Percentiles rank a stretch among this genome's conserved stretches.
Conservation (phyloP, 2,329 filamentous ascomycete genomes). For the Clarireedia sp. region DNA sequence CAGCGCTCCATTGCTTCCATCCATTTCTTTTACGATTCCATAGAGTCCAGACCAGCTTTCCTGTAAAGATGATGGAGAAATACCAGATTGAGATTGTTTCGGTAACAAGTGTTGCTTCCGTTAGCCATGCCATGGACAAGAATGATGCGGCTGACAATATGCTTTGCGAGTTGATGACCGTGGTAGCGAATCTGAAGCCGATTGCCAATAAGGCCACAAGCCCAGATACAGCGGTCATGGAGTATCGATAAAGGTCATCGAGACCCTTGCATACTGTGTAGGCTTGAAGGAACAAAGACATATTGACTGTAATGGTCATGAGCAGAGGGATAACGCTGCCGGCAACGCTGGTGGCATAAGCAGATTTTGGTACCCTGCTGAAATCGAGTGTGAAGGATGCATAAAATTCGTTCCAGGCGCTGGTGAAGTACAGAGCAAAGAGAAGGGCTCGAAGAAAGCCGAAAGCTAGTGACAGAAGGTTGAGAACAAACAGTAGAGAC, state of each 20-base stretch:
- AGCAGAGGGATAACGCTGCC: conserved; percentile 42
- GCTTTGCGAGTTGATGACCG: conserved; percentile 36
- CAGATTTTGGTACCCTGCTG: conserved; percentile 33
- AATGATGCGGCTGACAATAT: conserved; percentile 24
- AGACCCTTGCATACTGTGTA: conserved; percentile 47
- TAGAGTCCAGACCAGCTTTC: conserved; percentile 52
- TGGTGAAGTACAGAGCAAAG: conserved; percentile 42
- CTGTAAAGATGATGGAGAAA: conserved; percentile 54
- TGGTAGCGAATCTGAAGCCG: conserved; percentile 44
- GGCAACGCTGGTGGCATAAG: conserved; percentile 40
- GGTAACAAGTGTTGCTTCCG: conserved; percentile 40
- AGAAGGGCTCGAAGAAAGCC: conserved; percentile 45
- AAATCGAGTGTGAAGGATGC: conserved; percentile 40
- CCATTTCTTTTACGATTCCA: conserved; percentile 46
- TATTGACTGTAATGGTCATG: conserved; percentile 46
- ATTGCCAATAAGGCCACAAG: conserved; percentile 43
- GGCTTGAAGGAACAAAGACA: conserved; percentile 55
- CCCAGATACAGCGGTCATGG: conserved; percentile 40
- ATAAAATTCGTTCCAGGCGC: conserved; percentile 44
- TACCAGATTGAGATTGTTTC: conserved; percentile 50
- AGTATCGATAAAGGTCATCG: conserved; percentile 34
- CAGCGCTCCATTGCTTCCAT: conserved; percentile 52
- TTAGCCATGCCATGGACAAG: conserved; percentile 32
- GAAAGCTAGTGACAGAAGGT: conserved; percentile 45
- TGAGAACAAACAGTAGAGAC: conserved; percentile 52